phyloP scores from a whole-genome alignment of 169 alveolate genomes.

The Plasmodium coatneyi region DNA sequence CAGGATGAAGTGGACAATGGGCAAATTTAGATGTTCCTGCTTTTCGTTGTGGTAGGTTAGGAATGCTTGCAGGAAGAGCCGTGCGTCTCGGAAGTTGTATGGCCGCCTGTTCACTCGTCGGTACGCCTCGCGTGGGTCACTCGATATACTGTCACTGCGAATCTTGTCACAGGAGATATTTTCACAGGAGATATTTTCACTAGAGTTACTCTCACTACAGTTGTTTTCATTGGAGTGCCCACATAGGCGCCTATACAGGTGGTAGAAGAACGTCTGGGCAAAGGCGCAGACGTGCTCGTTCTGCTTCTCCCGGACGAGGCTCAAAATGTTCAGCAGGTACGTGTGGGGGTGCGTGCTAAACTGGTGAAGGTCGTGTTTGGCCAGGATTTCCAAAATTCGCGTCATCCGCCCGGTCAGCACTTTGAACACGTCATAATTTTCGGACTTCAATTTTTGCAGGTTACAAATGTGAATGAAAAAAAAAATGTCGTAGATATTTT shows the following conservation, averaged over 20 bases:
- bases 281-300: conserved; percentile 13
- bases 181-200: too few relatives aligned
- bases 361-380: neutral
- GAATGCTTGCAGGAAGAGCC: conserved; percentile 20
- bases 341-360: conserved; percentile 53
- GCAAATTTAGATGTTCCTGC: conserved; percentile 3
- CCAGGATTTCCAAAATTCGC: neutral
- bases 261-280: conserved; percentile 13
- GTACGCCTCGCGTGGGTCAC: neutral
- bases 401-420: conserved; percentile 29
- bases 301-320: neutral
- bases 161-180: too few relatives aligned
- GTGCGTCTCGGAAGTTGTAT: conserved; percentile 38
- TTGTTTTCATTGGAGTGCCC: neutral
- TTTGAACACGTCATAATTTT: conserved; percentile 45
- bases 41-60: conserved; percentile 20
- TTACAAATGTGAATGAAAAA: conserved; percentile 39
- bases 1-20: conserved; percentile 27
- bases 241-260: conserved; percentile 12
- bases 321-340: conserved; percentile 20
- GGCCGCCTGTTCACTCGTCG: conserved; percentile 5
- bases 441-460: conserved; percentile 19
- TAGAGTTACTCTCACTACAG: neutral
- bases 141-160: too few relatives aligned
- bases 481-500: conserved; percentile 44